Base-by-base conservation (phyloP, 257 asterid genomes). In the Lavandula angustifolia region DNA sequence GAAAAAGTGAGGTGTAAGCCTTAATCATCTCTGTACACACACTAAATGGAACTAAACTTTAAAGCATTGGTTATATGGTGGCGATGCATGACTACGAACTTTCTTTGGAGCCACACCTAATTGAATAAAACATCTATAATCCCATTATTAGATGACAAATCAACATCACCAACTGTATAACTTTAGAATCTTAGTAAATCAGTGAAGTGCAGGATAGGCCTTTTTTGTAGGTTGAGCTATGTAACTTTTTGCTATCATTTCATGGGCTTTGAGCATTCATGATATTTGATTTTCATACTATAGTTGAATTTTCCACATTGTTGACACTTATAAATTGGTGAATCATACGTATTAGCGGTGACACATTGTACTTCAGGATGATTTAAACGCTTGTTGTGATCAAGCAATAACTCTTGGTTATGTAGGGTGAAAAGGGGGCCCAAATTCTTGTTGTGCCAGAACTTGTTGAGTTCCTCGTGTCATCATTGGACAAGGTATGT, bases 401-500 rank as follows among this genome's bases (percentile, higher is more conserved):
- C 41, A 7, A 7, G 29, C 67, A 22, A 4, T 16, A 57, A 31
- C 62, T 47, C 18, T 67, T 59, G 60, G 64, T 54, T 49, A 32
- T 81, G 68, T 60, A 92, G 99, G 97, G 94, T 56, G 96, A 87
- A 68, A 90, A 81, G 61, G 99, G 97, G 43, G 97, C 95, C 66
- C 95, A 90, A 32, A 67, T 94, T 64, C 91, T 94, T 64, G 82
- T 90, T 75, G 96, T 86, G 79, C 96, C 97, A 2, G 99, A 94
- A 72, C 92, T 90, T 38, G 88, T 86, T 51, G 95, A 90, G 81
- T 87, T 87, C 76, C 80, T 94, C 40, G 59, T 58, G 48, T 78
- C 92, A 40, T 68, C 96, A 43, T 54, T 94, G 82, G 88, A 79
- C 79, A 94, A 90, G 99, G 99, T 92, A 75, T 9, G 52, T 4